Base-by-base conservation (phyloP, 2,329 filamentous ascomycete genomes). In the Nemania sp. region DNA sequence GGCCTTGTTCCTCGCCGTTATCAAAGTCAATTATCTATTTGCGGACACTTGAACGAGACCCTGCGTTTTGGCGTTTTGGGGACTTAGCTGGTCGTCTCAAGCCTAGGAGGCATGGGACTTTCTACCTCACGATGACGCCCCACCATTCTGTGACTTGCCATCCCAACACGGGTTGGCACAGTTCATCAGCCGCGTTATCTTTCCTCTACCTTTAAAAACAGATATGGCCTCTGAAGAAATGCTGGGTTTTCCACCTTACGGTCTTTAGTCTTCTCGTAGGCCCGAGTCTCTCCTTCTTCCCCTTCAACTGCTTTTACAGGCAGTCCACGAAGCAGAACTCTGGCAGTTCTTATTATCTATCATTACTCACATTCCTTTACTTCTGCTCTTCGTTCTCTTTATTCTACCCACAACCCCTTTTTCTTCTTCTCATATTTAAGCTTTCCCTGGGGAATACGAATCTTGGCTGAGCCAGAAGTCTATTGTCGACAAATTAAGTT, bases 291-390 rank as follows among this genome's bases (percentile, higher is more conserved):
- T 71, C 70, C 72, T 74, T 74, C 70, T 68, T 66, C 66, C 65
- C 22, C 59, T 53, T 15, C 24, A 63, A 24, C 35, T 47, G 32
- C 58, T 57, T 27, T 8, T 51, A 41, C 38, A 35, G 18, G 38
- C 71, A 71, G 73, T 72, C 75, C 71, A 72, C 70, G 75, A 78
- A 78, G 78, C 81, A 81, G 79, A 83, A 81, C 84, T 85, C 84
- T 72, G 64, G 51, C 29, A 54, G 47, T 26, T 27, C 26, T 35
- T 55, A 20, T 26, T 58, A 11, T 24, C 62, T 38, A 22, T 59
- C 38, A 35, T 59, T 35, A n/a, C 10, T 35, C n/a, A 24, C 26
- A 43, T 45, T 55, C 20, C 15, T 54, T 13, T n/a, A 13, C 49
- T 35, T 27, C 20, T 32, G 35, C 35, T 20, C 3, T 54, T 8